These are phyloP conservation scores for Marchantia paleacea DNA, from an alignment of 225 moss, liverwort and hornwort genomes.

Conservation along the genomic window DNA sequence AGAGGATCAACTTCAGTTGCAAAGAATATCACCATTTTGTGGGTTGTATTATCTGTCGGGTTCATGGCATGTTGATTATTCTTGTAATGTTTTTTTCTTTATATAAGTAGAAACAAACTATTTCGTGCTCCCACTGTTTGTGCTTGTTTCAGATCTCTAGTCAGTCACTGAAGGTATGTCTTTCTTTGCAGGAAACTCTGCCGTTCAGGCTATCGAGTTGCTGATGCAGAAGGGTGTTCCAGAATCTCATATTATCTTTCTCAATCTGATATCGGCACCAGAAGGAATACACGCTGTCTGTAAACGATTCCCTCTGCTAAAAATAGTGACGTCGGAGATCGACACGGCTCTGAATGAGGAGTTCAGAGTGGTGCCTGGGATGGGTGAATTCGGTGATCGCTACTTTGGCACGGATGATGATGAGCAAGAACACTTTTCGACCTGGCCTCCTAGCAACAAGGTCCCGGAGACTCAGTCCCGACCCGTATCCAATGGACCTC, in stretches of 20 bases:
- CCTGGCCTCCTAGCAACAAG: conserved; percentile 8
- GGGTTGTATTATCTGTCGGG: neutral
- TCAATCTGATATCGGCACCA: conserved; percentile 87
- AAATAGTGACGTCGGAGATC: conserved; percentile 93
- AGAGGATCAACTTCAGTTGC: neutral
- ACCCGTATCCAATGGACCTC: conserved; percentile 22
- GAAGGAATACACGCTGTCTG: conserved; percentile 91
- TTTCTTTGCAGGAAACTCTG: conserved; percentile 67
- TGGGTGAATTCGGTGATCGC: conserved; percentile 95
- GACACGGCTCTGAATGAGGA: conserved; percentile 71
- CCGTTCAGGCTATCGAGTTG: conserved; percentile 86
- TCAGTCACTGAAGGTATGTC: neutral
- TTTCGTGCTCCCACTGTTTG: too few relatives aligned
- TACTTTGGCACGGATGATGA: conserved; percentile 92
- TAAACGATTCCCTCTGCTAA: conserved; percentile 73
- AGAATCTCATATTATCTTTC: conserved; percentile 76
- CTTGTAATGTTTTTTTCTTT: too few relatives aligned
- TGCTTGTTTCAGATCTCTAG: too few relatives aligned
- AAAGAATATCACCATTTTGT: neutral
- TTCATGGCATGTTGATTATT: neutral
- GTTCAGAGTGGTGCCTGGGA: conserved; percentile 77
- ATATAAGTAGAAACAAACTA: too few relatives aligned
- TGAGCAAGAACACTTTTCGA: conserved; percentile 3
- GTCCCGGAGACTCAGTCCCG: neutral
- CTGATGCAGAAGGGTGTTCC: conserved; percentile 78